These are phyloP conservation scores for Sporisorium iseilematis-ciliati DNA, from an alignment of 1,284 basidiomycete genomes.

Conservation along the genomic window DNA sequence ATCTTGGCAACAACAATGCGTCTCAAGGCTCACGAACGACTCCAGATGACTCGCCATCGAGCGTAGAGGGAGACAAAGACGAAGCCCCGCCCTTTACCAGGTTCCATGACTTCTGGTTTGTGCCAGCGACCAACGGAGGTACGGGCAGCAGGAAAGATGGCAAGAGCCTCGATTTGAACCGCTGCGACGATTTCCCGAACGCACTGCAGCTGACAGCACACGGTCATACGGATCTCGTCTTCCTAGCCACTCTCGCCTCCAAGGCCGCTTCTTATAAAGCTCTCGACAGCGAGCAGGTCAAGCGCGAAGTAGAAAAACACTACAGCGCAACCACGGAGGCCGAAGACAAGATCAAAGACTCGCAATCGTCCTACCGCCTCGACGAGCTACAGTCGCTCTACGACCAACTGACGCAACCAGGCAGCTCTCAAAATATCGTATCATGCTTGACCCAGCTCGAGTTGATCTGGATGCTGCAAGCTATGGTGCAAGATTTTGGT, in stretches of 20 bases:
- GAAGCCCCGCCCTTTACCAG: constrained; percentile 1
- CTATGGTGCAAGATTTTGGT: constrained; percentile 27
- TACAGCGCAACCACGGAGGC: constrained; percentile 17
- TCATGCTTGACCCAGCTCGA: constrained; percentile 22
- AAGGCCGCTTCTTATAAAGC: constrained; percentile 9
- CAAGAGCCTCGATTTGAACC: background rate
- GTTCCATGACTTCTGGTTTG: constrained; percentile 27
- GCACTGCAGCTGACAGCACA: constrained; percentile 25
- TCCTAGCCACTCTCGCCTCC: constrained; percentile 8
- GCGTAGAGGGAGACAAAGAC: background rate
- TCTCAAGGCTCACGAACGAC: too few relatives aligned
- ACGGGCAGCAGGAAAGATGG: background rate
- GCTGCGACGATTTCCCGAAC: background rate
- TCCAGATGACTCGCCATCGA: background rate
- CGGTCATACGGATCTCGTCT: constrained; percentile 34
- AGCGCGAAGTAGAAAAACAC: constrained; percentile 16
- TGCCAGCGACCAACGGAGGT: constrained; percentile 15
- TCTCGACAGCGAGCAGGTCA: background rate
- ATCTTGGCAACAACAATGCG: constrained; percentile 29
- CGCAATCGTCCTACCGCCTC: constrained; percentile 14
- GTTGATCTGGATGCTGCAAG: constrained; percentile 22
- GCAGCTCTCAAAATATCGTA: background rate
- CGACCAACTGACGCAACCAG: background rate
- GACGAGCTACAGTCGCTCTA: constrained; percentile 15
- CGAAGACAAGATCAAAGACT: constrained; percentile 31